Evolutionary conservation across 2,329 filamentous ascomycete species (phyloP).

Genomic region (Neophaeococcomyces mojaviensis): DNA sequence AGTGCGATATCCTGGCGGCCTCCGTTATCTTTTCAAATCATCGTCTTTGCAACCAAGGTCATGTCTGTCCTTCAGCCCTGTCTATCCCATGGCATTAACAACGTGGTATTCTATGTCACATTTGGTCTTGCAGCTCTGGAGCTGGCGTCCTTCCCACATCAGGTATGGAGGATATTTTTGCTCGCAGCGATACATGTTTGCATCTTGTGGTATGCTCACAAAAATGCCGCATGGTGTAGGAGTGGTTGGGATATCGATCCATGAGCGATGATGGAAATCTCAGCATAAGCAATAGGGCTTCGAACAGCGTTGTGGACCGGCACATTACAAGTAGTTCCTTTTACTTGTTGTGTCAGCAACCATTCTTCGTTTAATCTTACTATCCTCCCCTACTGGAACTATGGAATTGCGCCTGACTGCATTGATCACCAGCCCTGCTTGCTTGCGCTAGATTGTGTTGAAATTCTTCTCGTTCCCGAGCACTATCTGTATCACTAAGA

Average conservation of each 20-base stretch:
- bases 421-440: no score
- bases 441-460: no score
- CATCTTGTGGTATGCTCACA: conserved; percentile 13
- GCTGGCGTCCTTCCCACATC: conserved; percentile 14
- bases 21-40: conserved; percentile 9
- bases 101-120: conserved; percentile 18
- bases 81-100: conserved; percentile 16
- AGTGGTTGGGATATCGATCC: neutral
- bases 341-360: no score
- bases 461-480: no score
- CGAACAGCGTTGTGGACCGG: no score
- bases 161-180: conserved; percentile 15
- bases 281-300: no score
- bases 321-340: no score
- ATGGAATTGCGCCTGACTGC: no score
- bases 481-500: no score
- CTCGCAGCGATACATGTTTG: conserved; percentile 13
- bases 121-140: conserved; percentile 18
- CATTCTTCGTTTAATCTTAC: no score
- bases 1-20: conserved; percentile 6
- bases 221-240: conserved; percentile 13
- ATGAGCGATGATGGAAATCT: no score
- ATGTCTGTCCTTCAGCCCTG: conserved; percentile 20
- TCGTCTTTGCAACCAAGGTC: conserved; percentile 18
- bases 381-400: no score